phyloP scores from a whole-genome alignment of 2,329 filamentous ascomycete genomes.

The Lecanosticta acicola region DNA sequence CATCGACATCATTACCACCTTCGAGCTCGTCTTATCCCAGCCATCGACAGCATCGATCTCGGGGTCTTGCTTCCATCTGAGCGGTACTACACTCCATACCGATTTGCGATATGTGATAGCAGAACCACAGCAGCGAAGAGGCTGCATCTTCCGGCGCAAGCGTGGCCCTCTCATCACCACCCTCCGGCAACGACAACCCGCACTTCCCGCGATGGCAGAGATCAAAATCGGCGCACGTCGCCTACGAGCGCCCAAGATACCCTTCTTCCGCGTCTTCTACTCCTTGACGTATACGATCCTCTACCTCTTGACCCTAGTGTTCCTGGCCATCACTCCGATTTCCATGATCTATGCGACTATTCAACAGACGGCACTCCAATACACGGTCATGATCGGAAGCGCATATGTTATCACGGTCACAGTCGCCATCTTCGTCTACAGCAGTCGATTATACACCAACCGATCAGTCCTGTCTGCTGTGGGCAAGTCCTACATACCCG shows the following conservation, averaged over 20 bases:
- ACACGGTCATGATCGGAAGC: constrained; percentile 75
- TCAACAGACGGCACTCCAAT: constrained; percentile 60
- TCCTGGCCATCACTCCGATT: constrained; percentile 73
- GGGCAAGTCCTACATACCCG: constrained; percentile 77
- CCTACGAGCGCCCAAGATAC: constrained; percentile 40
- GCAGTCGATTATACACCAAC: constrained; percentile 79
- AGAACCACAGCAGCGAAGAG: not conserved
- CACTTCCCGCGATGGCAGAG: constrained; percentile 14
- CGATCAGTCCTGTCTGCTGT: constrained; percentile 73
- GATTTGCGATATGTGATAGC: constrained; percentile 1
- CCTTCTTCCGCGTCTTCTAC: constrained; percentile 76
- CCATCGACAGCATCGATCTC: not conserved
- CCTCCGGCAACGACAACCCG: too few relatives aligned
- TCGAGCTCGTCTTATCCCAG: not conserved
- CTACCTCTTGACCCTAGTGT: constrained; percentile 63
- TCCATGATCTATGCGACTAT: constrained; percentile 74
- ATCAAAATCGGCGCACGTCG: constrained; percentile 15
- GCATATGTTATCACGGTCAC: constrained; percentile 68
- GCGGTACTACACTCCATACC: not conserved
- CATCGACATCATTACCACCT: not conserved
- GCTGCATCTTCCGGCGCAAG: constrained; percentile 2
- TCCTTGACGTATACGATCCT: constrained; percentile 67
- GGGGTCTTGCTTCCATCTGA: not conserved
- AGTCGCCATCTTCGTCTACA: constrained; percentile 70
- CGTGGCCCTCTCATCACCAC: constrained; percentile 10